A percentile compares a stretch with the other conserved stretches of the same genome.
Evolutionary conservation across 2,329 filamentous ascomycete genomes (phyloP).

Genomic region (Parascedosporium putredinis): DNA sequence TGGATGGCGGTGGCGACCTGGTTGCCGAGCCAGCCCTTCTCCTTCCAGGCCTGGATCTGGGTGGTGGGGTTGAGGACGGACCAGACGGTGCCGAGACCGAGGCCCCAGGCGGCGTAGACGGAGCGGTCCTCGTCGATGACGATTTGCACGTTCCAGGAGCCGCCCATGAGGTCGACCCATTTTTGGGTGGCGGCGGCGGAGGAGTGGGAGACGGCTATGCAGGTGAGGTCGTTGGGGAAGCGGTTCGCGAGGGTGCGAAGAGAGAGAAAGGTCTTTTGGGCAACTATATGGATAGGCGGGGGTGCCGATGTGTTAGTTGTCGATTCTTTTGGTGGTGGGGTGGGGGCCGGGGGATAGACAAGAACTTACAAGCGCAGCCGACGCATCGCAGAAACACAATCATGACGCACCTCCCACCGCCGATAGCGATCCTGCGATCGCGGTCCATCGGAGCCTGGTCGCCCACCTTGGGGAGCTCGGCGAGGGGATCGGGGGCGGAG

Average conservation of each 20-base stretch:
- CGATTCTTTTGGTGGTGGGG: not conserved
- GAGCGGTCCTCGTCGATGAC: constrained; percentile 46
- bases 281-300: constrained; percentile 26
- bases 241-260: constrained; percentile 44
- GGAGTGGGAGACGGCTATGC: constrained; percentile 50
- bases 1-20: constrained; percentile 37
- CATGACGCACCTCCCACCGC: constrained; percentile 32
- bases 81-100: constrained; percentile 40
- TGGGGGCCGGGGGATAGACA: constrained; percentile 1
- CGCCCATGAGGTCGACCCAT: constrained; percentile 48
- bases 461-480: constrained; percentile 34
- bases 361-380: constrained; percentile 41
- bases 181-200: constrained; percentile 43
- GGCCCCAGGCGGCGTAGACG: constrained; percentile 49
- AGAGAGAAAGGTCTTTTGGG: constrained; percentile 45
- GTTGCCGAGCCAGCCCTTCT: constrained; percentile 43
- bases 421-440: constrained; percentile 31
- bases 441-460: constrained; percentile 37
- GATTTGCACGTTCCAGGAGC: constrained; percentile 44
- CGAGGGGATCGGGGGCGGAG: constrained; percentile 39
- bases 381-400: constrained; percentile 45
- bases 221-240: constrained; percentile 36
- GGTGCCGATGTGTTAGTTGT: not conserved
- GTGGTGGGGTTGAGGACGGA: constrained; percentile 43
- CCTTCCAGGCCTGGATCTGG: constrained; percentile 41